Evolutionary conservation across 192 early-diverging fungal genomes (phyloP), one percentile per base, ranked within the genome.

Genomic region (Rhizophagus prolifer): DNA sequence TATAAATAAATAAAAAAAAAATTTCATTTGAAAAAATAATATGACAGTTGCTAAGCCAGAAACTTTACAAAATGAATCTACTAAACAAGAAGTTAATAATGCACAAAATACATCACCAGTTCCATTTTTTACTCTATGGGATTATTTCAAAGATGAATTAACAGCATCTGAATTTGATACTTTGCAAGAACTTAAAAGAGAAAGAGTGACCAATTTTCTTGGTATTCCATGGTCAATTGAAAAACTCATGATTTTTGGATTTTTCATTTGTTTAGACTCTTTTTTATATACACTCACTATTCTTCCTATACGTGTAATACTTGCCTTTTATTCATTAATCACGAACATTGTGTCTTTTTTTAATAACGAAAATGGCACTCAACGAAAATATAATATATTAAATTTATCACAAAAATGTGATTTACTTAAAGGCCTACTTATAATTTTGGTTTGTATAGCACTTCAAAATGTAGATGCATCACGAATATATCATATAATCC

Each of bases 221-320:
- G 88, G 83, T 19, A 93, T 98, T 19, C 97, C 97, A 3, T 88
- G 85, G 64, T 92, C 95, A 64, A 87, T 97, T 68, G 97, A 98
- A 79, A 97, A 96, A 92, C 88, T 98, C 74, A 85, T 98, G 87
- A 86, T 89, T 30, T 94, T 98, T 86, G 98, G 98, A 19, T 92
- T 91, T 46, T 82, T 95, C 34, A 92, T 98, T 9, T 97, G 96
- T 74, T 82, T 98, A 44, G 98, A 99, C 79, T 94, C 97, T 16
- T 96, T 99, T 75, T 82, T 99, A 7, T 94, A 97, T 76, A 93
- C 94, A 1, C 96, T 98, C 79, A 97, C 98, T 0, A 95, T 98
- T 62, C 79, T 99, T 21, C 98, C 98, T 0, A 82, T 94, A 14
- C 90, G 95, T 23, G 92, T 98, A 74, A 58, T 90, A 12, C 82